Conservation (phyloP, 257 asterid genomes). For the Penstemon davidsonii region DNA sequence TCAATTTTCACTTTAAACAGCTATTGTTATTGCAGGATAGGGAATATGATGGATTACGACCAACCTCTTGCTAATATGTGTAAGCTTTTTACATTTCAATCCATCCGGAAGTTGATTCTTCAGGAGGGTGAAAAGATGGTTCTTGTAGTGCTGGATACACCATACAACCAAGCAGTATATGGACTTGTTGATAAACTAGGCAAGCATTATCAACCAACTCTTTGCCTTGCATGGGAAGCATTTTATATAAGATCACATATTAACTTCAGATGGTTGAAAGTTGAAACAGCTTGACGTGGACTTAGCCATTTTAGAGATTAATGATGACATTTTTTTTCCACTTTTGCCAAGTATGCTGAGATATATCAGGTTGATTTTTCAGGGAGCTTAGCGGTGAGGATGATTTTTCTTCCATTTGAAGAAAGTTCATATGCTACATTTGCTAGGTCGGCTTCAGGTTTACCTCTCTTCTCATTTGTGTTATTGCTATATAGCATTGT, state of each 20-base stretch:
- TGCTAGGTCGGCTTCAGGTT: slow-evolving; percentile 99
- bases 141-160: slow-evolving; percentile 95
- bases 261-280: slow-evolving; percentile 1
- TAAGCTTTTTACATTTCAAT: slow-evolving; percentile 77
- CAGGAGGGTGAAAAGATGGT: slow-evolving; percentile 99
- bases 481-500: slow-evolving; percentile 12
- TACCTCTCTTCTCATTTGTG: slow-evolving; percentile 45
- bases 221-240: neutral
- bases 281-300: slow-evolving; percentile 18
- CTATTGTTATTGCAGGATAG: slow-evolving; percentile 51
- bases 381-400: slow-evolving; percentile 98
- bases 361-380: slow-evolving; percentile 40
- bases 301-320: slow-evolving; percentile 17
- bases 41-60: slow-evolving; percentile 53
- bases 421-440: slow-evolving; percentile 91
- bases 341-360: slow-evolving; percentile 23
- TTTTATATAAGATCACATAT: slow-evolving; percentile 15
- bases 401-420: slow-evolving; percentile 94
- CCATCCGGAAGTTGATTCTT: slow-evolving; percentile 82
- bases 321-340: slow-evolving; percentile 15
- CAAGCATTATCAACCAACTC: slow-evolving; percentile 22
- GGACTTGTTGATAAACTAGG: slow-evolving; percentile 98
- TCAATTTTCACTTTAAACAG: slow-evolving; percentile 20
- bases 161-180: slow-evolving; percentile 96
- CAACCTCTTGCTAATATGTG: slow-evolving; percentile 76